Evolutionary conservation across 768 basidiomycete genomes (phyloP), one percentile per base, ranked within the genome.

Genomic region (Hericium coralloides): DNA sequence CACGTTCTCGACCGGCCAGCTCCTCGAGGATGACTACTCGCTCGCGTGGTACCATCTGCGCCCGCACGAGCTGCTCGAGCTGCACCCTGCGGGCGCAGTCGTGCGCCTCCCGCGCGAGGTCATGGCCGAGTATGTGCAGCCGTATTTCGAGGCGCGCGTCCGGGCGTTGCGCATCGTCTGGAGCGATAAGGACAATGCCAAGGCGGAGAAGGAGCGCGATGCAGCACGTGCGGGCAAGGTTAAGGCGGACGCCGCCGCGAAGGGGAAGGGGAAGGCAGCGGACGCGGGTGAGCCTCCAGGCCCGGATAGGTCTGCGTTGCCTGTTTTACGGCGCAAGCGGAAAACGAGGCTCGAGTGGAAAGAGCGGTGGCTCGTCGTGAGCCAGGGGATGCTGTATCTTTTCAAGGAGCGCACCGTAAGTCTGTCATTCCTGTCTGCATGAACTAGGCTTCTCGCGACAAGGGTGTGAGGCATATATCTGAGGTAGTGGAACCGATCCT

Each of bases 1-100:
- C 17, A 78, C 83, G 1, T 89, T 84, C 63, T 80, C 85, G 2
- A 87, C 87, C 0, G 85, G 85, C 3, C 78, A 85, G 60, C 69
- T 86, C 14, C 77, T 90, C 31, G 84, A 90, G 63, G 87, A 89
- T 64, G 81, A 85, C 20, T 79, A 77, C 48, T 59, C 72, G 10
- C 64, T 80, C 23, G 69, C 77, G 0, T 85, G 82, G 77, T 88
- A 87, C 63, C 72, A 77, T 41, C 63, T 89, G 20, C 70, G 73
- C 7, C 78, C 84, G 0, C 73, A 82, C 60, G 89, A 90, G 61
- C 75, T 91, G 2, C 74, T 91, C 20, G 89, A 91, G 63, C 67
- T 91, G 17, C 87, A 91, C 57, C 73, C 75, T 7, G 58, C 55
- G 2, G 56, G 60, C 12, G 66, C 68, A 31, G 59, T 81, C 41